Evolutionary conservation across 768 basidiomycete species (phyloP), one percentile per base, ranked within the genome.

Genomic region (Amanita muscaria): DNA sequence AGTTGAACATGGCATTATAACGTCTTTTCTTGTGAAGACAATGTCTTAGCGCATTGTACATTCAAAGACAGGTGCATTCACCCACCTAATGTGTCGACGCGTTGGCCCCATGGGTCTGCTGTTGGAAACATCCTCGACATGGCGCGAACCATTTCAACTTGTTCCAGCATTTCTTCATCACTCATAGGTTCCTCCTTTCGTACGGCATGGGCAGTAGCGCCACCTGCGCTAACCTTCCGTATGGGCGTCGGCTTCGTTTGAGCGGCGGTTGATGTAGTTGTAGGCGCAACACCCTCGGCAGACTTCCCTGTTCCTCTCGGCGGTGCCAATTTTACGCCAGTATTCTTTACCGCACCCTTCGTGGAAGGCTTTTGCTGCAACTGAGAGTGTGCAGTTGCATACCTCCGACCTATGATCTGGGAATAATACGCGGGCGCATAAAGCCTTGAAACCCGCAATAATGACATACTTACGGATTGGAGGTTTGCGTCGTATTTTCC

Each of bases 41-140:
- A 19, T 23, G 50, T 56, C 14, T 34, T 25, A 15, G 22, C 32
- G 39, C 7, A 45, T 33, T 19, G 10, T 12, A 29, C 27, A 9
- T 44, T 38, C 12, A 11, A 5, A 12, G 22, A 18, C 12, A 44
- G 18, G 15, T 10, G 24, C 22, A n/a, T n/a, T n/a, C n/a, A 50
- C 59, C 40, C 59, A 71, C 70, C 71, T 59, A 71, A 52, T 1
- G 67, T 65, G 16, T 66, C 60, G 2, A 68, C 58, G 23, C 53
- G 46, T 43, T 67, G 65, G 1, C 69, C 71, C 65, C 67, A 73
- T 5, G 63, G 56, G 47, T 73, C 71, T 3, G 63, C 51, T 4
- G 63, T 66, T 6, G 66, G 66, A 52, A 64, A 60, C 2, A 61
- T 40, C 18, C 61, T 57, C 8, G 59, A 50, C 54, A 65, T 64